phyloP scores from a whole-genome alignment of 2,329 filamentous ascomycete genomes.

The Sclerotinia trifoliorum region DNA sequence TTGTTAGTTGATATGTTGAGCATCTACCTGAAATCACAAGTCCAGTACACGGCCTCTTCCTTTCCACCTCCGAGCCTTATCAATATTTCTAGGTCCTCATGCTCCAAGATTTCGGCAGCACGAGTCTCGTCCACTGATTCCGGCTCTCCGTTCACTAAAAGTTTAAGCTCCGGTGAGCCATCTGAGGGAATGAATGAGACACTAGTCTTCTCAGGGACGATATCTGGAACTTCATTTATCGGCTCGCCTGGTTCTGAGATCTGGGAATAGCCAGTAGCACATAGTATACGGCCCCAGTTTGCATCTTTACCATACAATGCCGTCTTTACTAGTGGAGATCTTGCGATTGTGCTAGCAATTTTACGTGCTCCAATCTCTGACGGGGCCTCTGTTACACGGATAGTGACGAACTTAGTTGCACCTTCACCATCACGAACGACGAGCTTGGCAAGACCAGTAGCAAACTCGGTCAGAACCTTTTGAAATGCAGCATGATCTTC shows the following conservation, averaged over 20 bases:
- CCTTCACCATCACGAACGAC: slow-evolving; percentile 96
- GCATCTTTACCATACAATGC: slow-evolving; percentile 95
- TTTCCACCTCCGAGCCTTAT: slow-evolving; percentile 69
- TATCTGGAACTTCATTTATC: slow-evolving; percentile 59
- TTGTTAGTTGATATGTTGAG: slow-evolving; percentile 28
- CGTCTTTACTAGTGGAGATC: slow-evolving; percentile 93
- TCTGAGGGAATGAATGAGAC: slow-evolving; percentile 78
- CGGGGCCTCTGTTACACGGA: slow-evolving; percentile 74
- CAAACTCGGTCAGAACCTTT: slow-evolving; percentile 70
- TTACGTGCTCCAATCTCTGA: slow-evolving; percentile 69
- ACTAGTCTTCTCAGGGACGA: slow-evolving; percentile 68
- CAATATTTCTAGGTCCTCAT: slow-evolving; percentile 76
- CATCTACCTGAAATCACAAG: slow-evolving; percentile 80
- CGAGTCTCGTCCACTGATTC: slow-evolving; percentile 74
- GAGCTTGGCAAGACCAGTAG: slow-evolving; percentile 82
- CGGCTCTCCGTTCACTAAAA: slow-evolving; percentile 77
- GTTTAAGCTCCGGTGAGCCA: slow-evolving; percentile 71
- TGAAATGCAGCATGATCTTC: slow-evolving; percentile 72
- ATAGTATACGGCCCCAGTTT: slow-evolving; percentile 97
- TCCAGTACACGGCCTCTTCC: slow-evolving; percentile 74
- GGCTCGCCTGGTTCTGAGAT: slow-evolving; percentile 58
- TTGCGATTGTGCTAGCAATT: slow-evolving; percentile 84
- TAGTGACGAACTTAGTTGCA: slow-evolving; percentile 96
- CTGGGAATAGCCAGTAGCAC: slow-evolving; percentile 81
- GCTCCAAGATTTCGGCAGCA: slow-evolving; percentile 73